A percentile compares a stretch with the other conserved stretches of the same genome.
These are phyloP conservation scores for Paraphaeosphaeria sporulosa DNA, from an alignment of 2,329 filamentous ascomycete genomes.

Conservation along the genomic window DNA sequence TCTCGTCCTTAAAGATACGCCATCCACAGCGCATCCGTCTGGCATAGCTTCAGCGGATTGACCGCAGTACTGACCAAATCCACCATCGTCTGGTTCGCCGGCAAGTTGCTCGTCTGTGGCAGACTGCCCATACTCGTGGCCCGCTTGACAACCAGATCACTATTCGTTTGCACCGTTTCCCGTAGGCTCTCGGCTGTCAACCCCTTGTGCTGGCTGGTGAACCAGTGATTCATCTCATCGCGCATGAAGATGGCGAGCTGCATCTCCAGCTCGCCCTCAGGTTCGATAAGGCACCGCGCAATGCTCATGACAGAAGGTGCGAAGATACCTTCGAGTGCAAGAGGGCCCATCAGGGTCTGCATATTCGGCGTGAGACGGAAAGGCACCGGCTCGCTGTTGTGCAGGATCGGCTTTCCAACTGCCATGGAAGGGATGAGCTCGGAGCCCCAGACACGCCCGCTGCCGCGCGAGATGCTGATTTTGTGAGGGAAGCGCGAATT, in stretches of 20 bases:
- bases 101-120: slow-evolving; percentile 76
- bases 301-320: slow-evolving; percentile 96
- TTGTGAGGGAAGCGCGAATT: slow-evolving; percentile 95
- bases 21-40: slow-evolving; percentile 97
- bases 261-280: slow-evolving; percentile 83
- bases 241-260: slow-evolving; percentile 93
- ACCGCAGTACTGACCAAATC: slow-evolving; percentile 92
- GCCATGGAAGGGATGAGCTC: slow-evolving; percentile 94
- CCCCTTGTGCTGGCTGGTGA: slow-evolving; percentile 77
- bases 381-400: slow-evolving; percentile 93
- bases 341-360: slow-evolving; percentile 92
- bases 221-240: slow-evolving; percentile 98
- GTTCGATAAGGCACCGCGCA: slow-evolving; percentile 89
- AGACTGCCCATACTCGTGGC: slow-evolving; percentile 83
- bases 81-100: slow-evolving; percentile 96
- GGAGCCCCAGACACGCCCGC: slow-evolving; percentile 94
- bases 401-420: slow-evolving; percentile 83
- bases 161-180: slow-evolving; percentile 84
- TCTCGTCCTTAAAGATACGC: slow-evolving; percentile 72
- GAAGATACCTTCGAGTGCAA: slow-evolving; percentile 96
- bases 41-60: slow-evolving; percentile 86
- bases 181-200: slow-evolving; percentile 71
- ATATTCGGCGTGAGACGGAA: slow-evolving; percentile 98
- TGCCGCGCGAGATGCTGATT: slow-evolving; percentile 85
- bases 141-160: slow-evolving; percentile 89